Evolutionary conservation across 169 alveolate species (phyloP).

Genomic region (Hammondia hammondi): DNA sequence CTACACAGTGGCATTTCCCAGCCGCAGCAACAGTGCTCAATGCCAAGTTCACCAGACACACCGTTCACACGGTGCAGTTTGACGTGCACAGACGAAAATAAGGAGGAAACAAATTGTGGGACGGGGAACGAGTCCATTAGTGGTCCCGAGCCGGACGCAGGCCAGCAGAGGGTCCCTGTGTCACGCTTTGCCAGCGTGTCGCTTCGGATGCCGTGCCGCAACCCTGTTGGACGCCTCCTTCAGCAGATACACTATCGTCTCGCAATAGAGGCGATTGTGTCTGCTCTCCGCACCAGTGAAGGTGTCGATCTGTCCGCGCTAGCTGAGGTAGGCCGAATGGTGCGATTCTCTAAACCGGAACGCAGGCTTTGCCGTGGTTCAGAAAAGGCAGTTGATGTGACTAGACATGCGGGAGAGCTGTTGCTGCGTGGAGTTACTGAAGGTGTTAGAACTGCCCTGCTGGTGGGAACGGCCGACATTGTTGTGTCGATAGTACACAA

Average conservation of each 20-base stretch:
- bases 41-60: no score
- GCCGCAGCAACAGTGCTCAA: no score
- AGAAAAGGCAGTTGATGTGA: background rate
- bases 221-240: background rate
- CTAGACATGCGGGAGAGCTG: background rate
- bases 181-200: background rate
- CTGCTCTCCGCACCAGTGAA: background rate
- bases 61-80: no score
- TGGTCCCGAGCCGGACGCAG: background rate
- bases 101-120: no score
- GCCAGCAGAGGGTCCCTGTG: background rate
- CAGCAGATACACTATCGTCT: background rate
- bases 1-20: no score
- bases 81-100: no score
- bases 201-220: background rate
- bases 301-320: background rate
- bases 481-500: background rate
- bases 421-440: background rate
- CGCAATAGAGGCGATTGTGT: background rate
- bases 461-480: background rate
- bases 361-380: background rate
- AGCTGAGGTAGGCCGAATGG: background rate
- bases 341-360: no score
- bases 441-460: background rate
- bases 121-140: background rate